Evolutionary conservation across 495 filamentous ascomycete species (phyloP), one percentile per base, ranked within the genome.

Genomic region (Jackrogersella minutella): DNA sequence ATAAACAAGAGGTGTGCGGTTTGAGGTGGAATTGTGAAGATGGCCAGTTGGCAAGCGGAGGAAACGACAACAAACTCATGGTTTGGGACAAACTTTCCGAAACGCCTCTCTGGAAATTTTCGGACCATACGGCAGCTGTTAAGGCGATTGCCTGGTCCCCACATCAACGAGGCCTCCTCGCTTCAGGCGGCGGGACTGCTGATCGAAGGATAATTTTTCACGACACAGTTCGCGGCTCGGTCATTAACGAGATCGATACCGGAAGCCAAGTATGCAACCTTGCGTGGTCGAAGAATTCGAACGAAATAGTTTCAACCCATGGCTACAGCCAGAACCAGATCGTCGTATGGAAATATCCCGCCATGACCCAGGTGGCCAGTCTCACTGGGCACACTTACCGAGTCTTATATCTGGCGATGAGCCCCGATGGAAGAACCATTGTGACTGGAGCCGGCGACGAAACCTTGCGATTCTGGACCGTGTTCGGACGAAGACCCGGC

Each of bases 141-240:
- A 99, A 99, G 75, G 95, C 95, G 8, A 97, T 99, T 64, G 90
- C 95, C n/a, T 99, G 95, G 95, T 97, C 92, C 22, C 95, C 95
- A 16, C 95, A 99, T 76, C 95, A 98, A 66, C 90, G 90, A 40
- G 90, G 93, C 44, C 86, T 97, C 1, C 86, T 99, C 17, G 96
- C 95, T n/a, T 96, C 92, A 8, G 95, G 95, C 37, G 95, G 95
- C 57, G 95, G 95, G 69, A 99, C 95, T 0, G 95, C 93, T 14
- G 95, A 99, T 79, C 86, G 94, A 47, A 86, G 91, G 19, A 99
- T 99, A 76, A 97, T 96, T 61, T 99, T 99, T 78, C 96, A 96
- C 89, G 95, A 98, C 70, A 99, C 95, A 0, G 81, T 91, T 19
- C 90, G 89, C 0, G 90, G 93, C 4, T 81, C 87, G 1, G 80